Percentiles rank a stretch among this genome's conserved stretches.
Evolutionary conservation across 2,329 filamentous ascomycete species (phyloP).

Genomic region (Cercospora sp.): DNA sequence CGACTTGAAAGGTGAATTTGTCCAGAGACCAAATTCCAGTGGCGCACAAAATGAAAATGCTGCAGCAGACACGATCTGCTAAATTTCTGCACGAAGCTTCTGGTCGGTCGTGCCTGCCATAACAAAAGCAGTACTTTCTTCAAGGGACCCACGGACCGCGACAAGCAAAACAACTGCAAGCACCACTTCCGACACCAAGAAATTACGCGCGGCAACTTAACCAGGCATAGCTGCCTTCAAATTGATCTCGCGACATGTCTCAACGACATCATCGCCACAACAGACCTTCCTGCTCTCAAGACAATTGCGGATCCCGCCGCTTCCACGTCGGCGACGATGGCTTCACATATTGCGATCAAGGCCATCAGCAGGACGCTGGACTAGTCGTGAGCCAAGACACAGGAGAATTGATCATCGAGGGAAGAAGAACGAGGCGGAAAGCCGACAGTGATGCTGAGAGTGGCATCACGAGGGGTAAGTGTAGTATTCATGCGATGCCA

Average conservation of each 20-base stretch:
- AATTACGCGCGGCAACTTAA: background rate
- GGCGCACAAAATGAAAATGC: background rate
- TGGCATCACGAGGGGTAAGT: slow-evolving; percentile 21
- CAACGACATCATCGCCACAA: slow-evolving; percentile 19
- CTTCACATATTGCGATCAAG: slow-evolving; percentile 74
- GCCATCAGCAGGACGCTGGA: slow-evolving; percentile 73
- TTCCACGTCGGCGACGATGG: slow-evolving; percentile 73
- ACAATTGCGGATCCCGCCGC: slow-evolving; percentile 67
- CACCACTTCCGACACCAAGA: background rate
- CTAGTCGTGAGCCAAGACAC: slow-evolving; percentile 36
- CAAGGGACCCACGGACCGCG: background rate
- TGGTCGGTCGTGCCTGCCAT: background rate
- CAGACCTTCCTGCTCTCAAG: slow-evolving; percentile 32
- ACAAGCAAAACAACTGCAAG: background rate
- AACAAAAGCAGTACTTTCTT: background rate
- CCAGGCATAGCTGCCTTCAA: background rate
- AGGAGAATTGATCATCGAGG: slow-evolving; percentile 33
- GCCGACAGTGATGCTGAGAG: slow-evolving; percentile 35
- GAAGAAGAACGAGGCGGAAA: slow-evolving; percentile 33
- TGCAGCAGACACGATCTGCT: background rate
- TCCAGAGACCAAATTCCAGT: background rate
- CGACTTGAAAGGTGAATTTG: background rate
- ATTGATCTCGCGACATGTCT: slow-evolving; percentile 27
- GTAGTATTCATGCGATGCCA: background rate
- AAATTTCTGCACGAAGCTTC: background rate